Percentiles rank a stretch among this genome's conserved stretches.
Evolutionary conservation across 306 rosid species (phyloP).

Genomic region (Pterocarpus santalinus): DNA sequence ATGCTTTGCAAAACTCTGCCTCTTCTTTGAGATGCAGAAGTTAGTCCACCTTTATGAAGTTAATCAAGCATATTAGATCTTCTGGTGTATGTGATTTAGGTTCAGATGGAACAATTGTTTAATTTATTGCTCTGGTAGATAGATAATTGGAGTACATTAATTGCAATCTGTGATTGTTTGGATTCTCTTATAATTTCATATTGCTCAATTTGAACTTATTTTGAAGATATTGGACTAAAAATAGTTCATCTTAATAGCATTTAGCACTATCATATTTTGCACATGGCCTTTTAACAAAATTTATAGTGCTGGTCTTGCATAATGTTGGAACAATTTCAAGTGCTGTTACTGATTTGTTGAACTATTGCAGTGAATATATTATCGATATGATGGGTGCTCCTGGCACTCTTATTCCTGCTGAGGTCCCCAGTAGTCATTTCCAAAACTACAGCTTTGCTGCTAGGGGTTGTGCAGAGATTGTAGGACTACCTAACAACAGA

Average conservation of each 20-base stretch:
- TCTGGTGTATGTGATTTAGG: constrained; percentile 34
- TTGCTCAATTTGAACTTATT: constrained; percentile 35
- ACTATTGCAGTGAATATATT: constrained; percentile 89
- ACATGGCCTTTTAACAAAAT: constrained; percentile 15
- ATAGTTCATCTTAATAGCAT: constrained; percentile 12
- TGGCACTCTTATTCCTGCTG: constrained; percentile 94
- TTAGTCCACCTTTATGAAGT: constrained; percentile 28
- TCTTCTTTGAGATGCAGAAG: constrained; percentile 28
- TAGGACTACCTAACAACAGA: constrained; percentile 55
- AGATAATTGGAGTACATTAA: constrained; percentile 34
- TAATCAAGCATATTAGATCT: constrained; percentile 12
- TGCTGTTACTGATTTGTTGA: constrained; percentile 50
- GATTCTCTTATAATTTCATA: constrained; percentile 25
- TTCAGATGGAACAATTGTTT: not conserved
- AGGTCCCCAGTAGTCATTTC: constrained; percentile 89
- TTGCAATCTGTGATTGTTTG: constrained; percentile 35
- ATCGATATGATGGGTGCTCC: constrained; percentile 99
- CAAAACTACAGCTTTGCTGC: constrained; percentile 66
- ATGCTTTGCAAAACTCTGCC: constrained; percentile 33
- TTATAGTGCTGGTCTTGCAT: constrained; percentile 36
- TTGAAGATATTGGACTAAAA: constrained; percentile 22
- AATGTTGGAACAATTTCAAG: constrained; percentile 35
- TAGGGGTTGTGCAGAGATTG: constrained; percentile 70
- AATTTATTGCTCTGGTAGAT: constrained; percentile 26
- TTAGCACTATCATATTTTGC: constrained; percentile 34